Base-by-base conservation (phyloP, 805 yeast genomes). In the Hanseniaspora jakobsenii region DNA sequence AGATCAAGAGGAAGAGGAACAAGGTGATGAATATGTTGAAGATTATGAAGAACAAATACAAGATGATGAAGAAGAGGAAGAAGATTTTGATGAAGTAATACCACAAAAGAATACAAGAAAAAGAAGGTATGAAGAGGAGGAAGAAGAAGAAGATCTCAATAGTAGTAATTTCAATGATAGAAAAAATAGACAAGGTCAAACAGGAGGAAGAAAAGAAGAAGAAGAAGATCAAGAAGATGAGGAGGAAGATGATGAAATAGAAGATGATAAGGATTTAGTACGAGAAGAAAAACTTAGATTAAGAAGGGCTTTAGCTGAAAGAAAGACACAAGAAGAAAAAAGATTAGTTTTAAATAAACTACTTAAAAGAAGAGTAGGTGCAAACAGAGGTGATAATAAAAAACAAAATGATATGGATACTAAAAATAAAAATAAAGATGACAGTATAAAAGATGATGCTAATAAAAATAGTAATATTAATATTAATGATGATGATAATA, bases 251-350 rank as follows among this genome's bases (percentile, higher is more conserved):
- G 48, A 47, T 5, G 48, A 35, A 26, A 34, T 42, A 13, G 49
- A 43, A 17, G 50, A 47, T n/a, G 48, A 40, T 21, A 49, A 38
- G 16, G 50, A 41, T 14, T 12, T 28, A 14, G 47, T 24, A 36
- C 77, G 86, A 50, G 83, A 93, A 1, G 98, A 89, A 58, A 78
- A 75, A 54, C 89, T 95, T 0, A 72, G 97, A 54, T 76, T 86
- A 60, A 70, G 98, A 51, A 82, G 81, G 59, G 87, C 89, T 57
- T 71, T 85, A 54, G 77, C 79, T 52, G 86, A 79, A 54, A 79
- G 80, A 63, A 76, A 80, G 51, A 64, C 84, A 32, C 96, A 87
- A 56, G 95, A 84, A 59, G 97, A 91, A 61, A 91, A 91, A 58
- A 74, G 78, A 56, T 96, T 89, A 51, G 87, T 96, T 0, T 69